phyloP scores from a whole-genome alignment of 345 rosid species.

The Aquilaria sinensis region DNA sequence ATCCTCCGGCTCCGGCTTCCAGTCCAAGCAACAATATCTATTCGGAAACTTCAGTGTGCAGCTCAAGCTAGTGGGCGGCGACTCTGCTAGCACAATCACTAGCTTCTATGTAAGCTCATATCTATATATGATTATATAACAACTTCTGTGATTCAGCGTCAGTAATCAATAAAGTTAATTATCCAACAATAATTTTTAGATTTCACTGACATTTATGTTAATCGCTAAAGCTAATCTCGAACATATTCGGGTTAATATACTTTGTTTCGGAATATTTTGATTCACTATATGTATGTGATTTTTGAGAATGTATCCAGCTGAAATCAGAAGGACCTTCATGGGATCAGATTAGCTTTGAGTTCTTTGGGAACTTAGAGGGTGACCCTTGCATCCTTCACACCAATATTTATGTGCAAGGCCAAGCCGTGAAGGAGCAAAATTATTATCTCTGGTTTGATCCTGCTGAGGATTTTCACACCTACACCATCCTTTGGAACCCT shows the following conservation, averaged over 20 bases:
- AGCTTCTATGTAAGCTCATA: constrained; percentile 44
- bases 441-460: constrained; percentile 53
- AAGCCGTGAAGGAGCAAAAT: constrained; percentile 43
- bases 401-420: constrained; percentile 40
- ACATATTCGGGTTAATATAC: no score
- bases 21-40: constrained; percentile 31
- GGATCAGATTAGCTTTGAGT: constrained; percentile 65
- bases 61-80: constrained; percentile 49
- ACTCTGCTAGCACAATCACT: constrained; percentile 55
- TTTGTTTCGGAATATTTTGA: no score
- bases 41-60: constrained; percentile 40
- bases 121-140: no score
- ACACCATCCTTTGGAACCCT: constrained; percentile 50
- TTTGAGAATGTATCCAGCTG: constrained; percentile 28
- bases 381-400: constrained; percentile 34
- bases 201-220: no score
- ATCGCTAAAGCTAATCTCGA: no score
- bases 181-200: no score
- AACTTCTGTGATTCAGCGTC: no score
- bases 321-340: constrained; percentile 46
- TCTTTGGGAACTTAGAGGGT: constrained; percentile 45
- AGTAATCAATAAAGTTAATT: no score
- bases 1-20: constrained; percentile 43
- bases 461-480: constrained; percentile 48
- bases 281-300: neutral